Evolutionary conservation across 2,329 filamentous ascomycete genomes (phyloP), one percentile per base, ranked within the genome.

Genomic region (Cladosporium sp.): DNA sequence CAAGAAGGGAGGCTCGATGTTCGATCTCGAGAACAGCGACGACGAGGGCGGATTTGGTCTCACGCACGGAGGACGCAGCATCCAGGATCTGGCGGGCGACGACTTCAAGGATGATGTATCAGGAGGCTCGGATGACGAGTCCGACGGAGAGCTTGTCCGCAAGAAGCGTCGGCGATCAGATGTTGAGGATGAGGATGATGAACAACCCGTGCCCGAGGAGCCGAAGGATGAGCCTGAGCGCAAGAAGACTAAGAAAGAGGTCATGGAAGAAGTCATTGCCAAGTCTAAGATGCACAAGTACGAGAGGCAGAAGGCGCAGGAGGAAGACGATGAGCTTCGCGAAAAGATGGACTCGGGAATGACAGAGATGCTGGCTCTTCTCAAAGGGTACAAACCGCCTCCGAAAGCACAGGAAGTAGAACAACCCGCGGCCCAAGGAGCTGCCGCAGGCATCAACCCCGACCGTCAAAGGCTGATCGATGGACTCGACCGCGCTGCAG

Each of bases 281-380:
- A 99, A 99, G 71, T 97, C 92, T 1, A 99, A 99, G 67, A 78
- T 88, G 55, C 81, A 96, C 78, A 97, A 96, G 71, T 91, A 92
- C 64, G 91, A 97, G 71, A 84, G 93, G 36, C 93, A 99, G 70
- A 85, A 89, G 54, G 83, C 83, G 22, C 96, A 96, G 65, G 93
- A 97, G 54, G 89, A 93, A 43, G 93, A 99, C 60, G 89, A 95
- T 44, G 92, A 96, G 58, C 70, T 96, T 48, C 80, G 90, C 53
- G 84, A 85, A 52, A 83, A 91, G 66, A 76, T 99, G 13, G 90
- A 99, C 68, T 85, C 91, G 66, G 88, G 89, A 36, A 77, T 97
- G 55, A 79, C 81, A 11, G 84, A 87, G 57, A 80, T 99, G 12
- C 85, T 90, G 56, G 76, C 79, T 47, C 79, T 95, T 36, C 73